Evolutionary conservation across 139 green algal species (phyloP), one percentile per base, ranked within the genome.

Genomic region (Closterium sp.): DNA sequence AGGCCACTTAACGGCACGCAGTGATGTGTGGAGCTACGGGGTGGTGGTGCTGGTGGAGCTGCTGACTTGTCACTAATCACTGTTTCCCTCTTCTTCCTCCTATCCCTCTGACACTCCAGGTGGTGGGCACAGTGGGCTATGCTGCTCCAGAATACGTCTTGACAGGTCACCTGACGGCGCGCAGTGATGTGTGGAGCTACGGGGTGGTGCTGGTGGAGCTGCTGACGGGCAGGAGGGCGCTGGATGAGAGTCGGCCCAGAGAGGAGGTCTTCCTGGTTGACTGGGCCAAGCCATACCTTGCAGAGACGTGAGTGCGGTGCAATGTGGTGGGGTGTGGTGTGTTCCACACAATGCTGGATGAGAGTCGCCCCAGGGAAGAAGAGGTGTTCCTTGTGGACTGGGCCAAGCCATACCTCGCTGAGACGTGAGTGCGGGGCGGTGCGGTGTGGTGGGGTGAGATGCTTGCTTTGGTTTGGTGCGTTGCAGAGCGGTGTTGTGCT

Each of bases 1-100:
- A 90, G 97, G 98, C 0, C 99, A 99, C 93, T 92, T 97, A 31
- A 95, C 95, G 70, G 96, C 97, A 91, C 91, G 92, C 17, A 87
- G 27, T 21, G 97, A 99, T 92, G 96, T 98, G 31, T 99, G 98
- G 93, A 97, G 94, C 31, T 98, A 98, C 93, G 97, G 95, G 38
- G 95, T 99, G 45, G 91, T 96, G 21, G 94, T 98, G 38, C 79
- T 99, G 89, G 98, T 97, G 96, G 97, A 99, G 97, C 96, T 99
- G 91, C 95, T 99, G 24, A 98, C 97, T 1, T 70, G 3, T 38
- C 32, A 7, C 3, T 38, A 3, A 38, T 4, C 45, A 70, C 6
- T n/a, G n/a, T 13, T 70, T 13, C 5, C 3, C 45, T 7, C 32
- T 3, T 38, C 32, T 13, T 70, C 45, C 45, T 4, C 45, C 45